These are phyloP conservation scores for Boletellus deceptivus DNA, from an alignment of 1,284 basidiomycete species.

Conservation along the genomic window DNA sequence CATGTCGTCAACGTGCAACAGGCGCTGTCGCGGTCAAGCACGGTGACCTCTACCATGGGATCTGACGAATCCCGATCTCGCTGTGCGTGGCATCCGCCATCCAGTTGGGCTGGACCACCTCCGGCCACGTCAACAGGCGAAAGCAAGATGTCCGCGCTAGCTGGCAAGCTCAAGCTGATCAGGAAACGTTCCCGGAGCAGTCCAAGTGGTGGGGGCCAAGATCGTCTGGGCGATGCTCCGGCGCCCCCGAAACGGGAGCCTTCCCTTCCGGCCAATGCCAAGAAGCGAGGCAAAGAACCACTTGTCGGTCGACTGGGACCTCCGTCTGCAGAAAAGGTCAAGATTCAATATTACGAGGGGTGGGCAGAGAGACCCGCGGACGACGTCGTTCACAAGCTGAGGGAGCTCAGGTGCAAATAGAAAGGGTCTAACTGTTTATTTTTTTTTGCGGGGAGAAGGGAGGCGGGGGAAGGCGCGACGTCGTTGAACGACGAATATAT, in stretches of 20 bases:
- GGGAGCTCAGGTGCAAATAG: constrained; percentile 23
- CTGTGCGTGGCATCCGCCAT: constrained; percentile 23
- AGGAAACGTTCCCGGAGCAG: not conserved
- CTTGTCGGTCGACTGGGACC: not conserved
- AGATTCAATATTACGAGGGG: constrained; percentile 13
- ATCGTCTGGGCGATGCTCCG: not conserved
- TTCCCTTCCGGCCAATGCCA: not conserved
- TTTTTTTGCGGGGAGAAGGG: too few relatives aligned
- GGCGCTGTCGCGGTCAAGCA: not conserved
- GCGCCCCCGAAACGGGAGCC: not conserved
- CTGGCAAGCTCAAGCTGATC: not conserved
- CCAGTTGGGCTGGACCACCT: constrained; percentile 15
- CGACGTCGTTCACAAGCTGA: constrained; percentile 31
- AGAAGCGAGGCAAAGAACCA: not conserved
- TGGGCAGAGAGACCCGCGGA: constrained; percentile 26
- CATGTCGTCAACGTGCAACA: not conserved
- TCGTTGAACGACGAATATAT: not conserved
- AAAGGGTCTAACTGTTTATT: not conserved
- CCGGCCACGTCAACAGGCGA: not conserved
- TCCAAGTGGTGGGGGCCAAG: not conserved
- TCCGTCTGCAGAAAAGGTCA: constrained; percentile 7
- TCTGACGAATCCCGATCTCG: constrained; percentile 3
- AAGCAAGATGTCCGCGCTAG: not conserved
- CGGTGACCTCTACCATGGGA: constrained; percentile 1
- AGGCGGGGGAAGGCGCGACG: too few relatives aligned